These are phyloP conservation scores for Cruciata laevipes DNA, from an alignment of 257 asterid species.

Conservation along the genomic window DNA sequence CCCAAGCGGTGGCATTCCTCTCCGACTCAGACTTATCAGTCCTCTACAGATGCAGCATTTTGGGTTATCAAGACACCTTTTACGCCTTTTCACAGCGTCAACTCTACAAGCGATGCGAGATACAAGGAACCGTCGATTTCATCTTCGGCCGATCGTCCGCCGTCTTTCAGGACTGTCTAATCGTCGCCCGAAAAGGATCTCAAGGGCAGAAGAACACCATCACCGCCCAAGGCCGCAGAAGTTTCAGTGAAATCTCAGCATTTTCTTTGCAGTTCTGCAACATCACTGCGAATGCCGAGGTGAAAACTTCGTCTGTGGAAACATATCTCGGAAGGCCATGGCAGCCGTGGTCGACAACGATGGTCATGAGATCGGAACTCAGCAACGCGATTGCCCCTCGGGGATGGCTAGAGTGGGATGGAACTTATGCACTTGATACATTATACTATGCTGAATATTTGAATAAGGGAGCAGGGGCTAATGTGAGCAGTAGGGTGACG, in stretches of 20 bases:
- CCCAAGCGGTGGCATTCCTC: conserved; percentile 63
- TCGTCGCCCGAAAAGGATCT: conserved; percentile 46
- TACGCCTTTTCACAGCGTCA: conserved; percentile 57
- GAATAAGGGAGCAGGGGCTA: conserved; percentile 56
- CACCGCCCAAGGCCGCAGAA: conserved; percentile 58
- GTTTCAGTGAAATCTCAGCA: conserved; percentile 33
- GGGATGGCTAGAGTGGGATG: conserved; percentile 68
- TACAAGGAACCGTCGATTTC: conserved; percentile 64
- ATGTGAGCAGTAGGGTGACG: conserved; percentile 39
- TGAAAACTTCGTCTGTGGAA: conserved; percentile 6
- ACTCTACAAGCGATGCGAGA: conserved; percentile 45
- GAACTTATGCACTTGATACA: conserved; percentile 27
- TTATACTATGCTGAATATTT: conserved; percentile 47
- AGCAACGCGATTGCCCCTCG: conserved; percentile 32
- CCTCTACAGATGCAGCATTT: conserved; percentile 40
- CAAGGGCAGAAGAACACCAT: conserved; percentile 51
- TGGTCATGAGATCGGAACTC: conserved; percentile 46
- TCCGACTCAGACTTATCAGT: conserved; percentile 55
- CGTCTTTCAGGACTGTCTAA: conserved; percentile 55
- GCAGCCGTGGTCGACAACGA: conserved; percentile 47
- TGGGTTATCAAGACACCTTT: conserved; percentile 61
- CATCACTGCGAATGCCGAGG: conserved; percentile 32
- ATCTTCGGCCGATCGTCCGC: conserved; percentile 55
- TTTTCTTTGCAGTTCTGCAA: conserved; percentile 51
- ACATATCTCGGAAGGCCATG: conserved; percentile 69